Percentiles rank a stretch among this genome's conserved stretches.
Conservation (phyloP, 2,329 filamentous ascomycete species). For the Microascus cirrosus region DNA sequence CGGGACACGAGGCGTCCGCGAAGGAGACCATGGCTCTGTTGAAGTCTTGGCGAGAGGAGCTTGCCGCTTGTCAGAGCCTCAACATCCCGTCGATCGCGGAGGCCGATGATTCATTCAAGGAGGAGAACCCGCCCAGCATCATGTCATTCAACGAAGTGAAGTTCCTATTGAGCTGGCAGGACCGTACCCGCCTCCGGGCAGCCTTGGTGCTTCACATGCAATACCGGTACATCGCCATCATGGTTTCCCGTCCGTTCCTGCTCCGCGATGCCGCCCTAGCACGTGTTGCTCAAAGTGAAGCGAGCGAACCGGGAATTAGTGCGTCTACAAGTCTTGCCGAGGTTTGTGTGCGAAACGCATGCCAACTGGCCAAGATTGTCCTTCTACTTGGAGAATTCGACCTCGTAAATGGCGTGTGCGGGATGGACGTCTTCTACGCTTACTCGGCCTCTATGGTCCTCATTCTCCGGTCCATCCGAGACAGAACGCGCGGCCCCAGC, state of each 20-base stretch:
- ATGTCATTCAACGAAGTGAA: constrained; percentile 17
- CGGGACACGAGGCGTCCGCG: constrained; percentile 1
- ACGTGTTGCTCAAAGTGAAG: background rate
- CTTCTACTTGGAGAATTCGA: constrained; percentile 19
- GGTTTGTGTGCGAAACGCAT: constrained; percentile 17
- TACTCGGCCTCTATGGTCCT: constrained; percentile 21
- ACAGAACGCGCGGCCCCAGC: background rate
- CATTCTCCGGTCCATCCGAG: constrained; percentile 12
- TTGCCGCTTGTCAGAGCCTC: constrained; percentile 10
- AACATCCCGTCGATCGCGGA: constrained; percentile 12
- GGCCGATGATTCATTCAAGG: constrained; percentile 7
- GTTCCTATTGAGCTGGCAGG: constrained; percentile 15
- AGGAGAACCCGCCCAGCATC: constrained; percentile 5
- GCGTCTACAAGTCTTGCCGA: constrained; percentile 8
- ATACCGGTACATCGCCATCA: constrained; percentile 19
- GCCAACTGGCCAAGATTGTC: constrained; percentile 17
- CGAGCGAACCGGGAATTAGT: background rate
- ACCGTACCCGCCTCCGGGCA: constrained; percentile 14
- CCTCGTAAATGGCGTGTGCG: constrained; percentile 20
- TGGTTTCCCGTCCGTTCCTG: constrained; percentile 18
- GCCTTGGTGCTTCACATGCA: constrained; percentile 18
- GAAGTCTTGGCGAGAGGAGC: constrained; percentile 13
- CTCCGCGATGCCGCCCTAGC: constrained; percentile 12
- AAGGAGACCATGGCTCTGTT: constrained; percentile 12
- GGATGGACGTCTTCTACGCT: constrained; percentile 22